Conservation (phyloP, 371 early-diverging fungal species). For the Apophysomyces variabilis region DNA sequence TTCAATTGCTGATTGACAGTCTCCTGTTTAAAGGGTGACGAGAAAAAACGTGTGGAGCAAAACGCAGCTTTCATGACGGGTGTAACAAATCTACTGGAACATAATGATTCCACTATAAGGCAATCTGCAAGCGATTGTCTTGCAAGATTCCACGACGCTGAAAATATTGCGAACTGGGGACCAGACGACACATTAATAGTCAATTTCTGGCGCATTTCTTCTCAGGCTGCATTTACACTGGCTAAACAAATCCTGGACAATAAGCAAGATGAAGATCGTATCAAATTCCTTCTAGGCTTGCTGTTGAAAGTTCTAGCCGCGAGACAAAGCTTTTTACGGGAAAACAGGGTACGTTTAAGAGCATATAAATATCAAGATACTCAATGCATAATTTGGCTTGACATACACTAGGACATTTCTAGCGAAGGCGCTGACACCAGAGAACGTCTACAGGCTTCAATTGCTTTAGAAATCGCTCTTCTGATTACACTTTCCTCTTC, state of each 20-base stretch:
- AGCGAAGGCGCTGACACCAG: conserved; percentile 54
- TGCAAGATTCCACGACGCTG: conserved; percentile 56
- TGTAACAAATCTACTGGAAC: conserved; percentile 60
- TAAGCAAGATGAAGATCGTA: conserved; percentile 54
- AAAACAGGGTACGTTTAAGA: conserved; percentile 23
- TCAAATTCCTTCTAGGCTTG: conserved; percentile 60
- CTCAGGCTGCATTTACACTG: conserved; percentile 45
- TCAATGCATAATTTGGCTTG: conserved; percentile 2
- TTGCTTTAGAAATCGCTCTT: conserved; percentile 75
- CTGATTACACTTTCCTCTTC: conserved; percentile 74
- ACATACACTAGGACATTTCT: conserved; percentile 38
- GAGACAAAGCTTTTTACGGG: conserved; percentile 65
- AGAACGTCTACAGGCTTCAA: conserved; percentile 68
- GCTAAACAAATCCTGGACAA: conserved; percentile 53
- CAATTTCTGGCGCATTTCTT: conserved; percentile 68
- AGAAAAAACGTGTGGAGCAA: conserved; percentile 51
- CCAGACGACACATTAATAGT: conserved; percentile 50
- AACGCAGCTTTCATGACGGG: conserved; percentile 60
- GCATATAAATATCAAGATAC: not conserved
- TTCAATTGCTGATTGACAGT: no score
- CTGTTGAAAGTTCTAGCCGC: conserved; percentile 61
- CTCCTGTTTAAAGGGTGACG: conserved; percentile 13
- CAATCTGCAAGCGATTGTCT: conserved; percentile 67
- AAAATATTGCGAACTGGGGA: conserved; percentile 62
- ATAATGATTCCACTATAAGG: conserved; percentile 60